phyloP scores from a whole-genome alignment of 2,329 filamentous ascomycete species.

The Exserohilum turcica region DNA sequence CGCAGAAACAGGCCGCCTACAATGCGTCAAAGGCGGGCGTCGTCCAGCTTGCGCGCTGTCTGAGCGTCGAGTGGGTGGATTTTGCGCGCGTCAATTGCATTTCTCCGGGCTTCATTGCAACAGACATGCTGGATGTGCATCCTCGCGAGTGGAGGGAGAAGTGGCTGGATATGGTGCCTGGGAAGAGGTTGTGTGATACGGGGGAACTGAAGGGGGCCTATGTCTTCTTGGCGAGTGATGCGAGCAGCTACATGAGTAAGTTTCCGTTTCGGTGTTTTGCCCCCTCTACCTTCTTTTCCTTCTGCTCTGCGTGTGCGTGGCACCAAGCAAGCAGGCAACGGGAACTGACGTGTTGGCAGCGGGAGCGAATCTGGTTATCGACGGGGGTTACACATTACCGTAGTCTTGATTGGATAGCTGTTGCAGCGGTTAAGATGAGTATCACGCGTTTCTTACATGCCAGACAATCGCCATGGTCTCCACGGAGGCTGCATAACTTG shows the following conservation, averaged over 20 bases:
- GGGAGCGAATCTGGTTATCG: constrained; percentile 1
- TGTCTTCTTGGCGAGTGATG: constrained; percentile 19
- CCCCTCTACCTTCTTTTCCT: not conserved
- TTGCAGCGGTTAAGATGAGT: not conserved
- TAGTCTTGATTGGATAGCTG: not conserved
- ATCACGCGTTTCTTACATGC: not conserved
- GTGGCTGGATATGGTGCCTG: constrained; percentile 48
- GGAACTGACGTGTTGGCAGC: not conserved
- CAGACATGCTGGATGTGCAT: constrained; percentile 55
- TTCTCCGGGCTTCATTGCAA: constrained; percentile 86
- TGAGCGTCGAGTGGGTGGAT: constrained; percentile 31
- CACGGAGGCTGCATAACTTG: no score
- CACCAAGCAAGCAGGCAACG: no score
- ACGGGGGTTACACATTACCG: not conserved
- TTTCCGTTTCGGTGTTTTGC: not conserved
- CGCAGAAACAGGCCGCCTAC: constrained; percentile 82
- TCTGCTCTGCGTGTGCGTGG: not conserved
- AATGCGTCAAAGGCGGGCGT: constrained; percentile 59
- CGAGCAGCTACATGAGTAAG: constrained; percentile 21
- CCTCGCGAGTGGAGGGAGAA: constrained; percentile 38
- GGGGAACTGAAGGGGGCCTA: constrained; percentile 47
- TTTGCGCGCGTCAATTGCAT: constrained; percentile 74
- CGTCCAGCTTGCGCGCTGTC: constrained; percentile 24
- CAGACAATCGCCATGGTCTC: no score
- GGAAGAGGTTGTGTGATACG: constrained; percentile 46